A percentile compares a stretch with the other conserved stretches of the same genome.
Conservation (phyloP, 306 rosid genomes). For the Luffa acutangula region DNA sequence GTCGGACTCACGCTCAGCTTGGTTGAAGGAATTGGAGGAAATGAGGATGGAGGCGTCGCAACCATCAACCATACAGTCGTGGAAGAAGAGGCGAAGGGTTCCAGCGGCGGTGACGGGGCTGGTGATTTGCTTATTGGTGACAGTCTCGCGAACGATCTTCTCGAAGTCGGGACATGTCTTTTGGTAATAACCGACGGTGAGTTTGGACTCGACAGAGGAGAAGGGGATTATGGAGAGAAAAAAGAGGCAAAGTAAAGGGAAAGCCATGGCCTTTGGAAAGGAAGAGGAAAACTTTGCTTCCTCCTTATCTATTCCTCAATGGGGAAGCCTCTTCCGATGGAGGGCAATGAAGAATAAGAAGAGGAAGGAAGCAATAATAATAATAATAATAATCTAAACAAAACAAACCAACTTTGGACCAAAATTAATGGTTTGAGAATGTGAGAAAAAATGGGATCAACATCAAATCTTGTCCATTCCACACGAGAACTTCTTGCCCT, state of each 20-base stretch:
- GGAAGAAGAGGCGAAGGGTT: conserved; percentile 12
- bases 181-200: background rate
- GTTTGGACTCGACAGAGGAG: background rate
- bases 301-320: conserved; percentile 4
- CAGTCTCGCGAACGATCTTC: conserved; percentile 4
- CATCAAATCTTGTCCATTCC: background rate
- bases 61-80: conserved; percentile 7
- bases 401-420: background rate
- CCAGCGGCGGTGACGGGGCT: conserved; percentile 7
- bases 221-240: background rate
- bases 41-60: conserved; percentile 2
- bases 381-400: background rate
- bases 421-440: background rate
- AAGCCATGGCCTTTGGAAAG: background rate
- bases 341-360: background rate
- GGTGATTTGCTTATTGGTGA: background rate
- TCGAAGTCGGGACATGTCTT: background rate
- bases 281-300: background rate
- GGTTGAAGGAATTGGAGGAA: background rate
- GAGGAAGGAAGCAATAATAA: background rate
- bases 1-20: conserved; percentile 4
- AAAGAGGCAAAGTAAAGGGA: background rate
- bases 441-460: background rate
- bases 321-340: conserved; percentile 6
- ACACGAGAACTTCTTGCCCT: background rate